Percentiles rank a stretch among this genome's conserved stretches.
Conservation (phyloP, 1,284 basidiomycete species). For the Papiliotrema nemorosa region DNA sequence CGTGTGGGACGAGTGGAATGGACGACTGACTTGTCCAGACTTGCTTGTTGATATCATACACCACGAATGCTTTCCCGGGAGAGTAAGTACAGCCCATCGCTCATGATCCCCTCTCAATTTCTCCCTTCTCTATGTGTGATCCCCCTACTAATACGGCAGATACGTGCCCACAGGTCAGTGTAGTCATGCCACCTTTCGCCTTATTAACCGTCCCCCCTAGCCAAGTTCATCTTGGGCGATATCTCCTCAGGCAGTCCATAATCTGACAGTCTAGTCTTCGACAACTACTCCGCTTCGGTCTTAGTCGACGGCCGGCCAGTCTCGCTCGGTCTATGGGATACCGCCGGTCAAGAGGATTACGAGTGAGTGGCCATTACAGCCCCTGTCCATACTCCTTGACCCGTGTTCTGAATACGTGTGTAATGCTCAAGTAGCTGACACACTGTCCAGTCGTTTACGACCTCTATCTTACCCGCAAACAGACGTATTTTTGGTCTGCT, state of each 20-base stretch:
- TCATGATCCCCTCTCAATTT: background rate
- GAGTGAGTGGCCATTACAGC: conserved; percentile 40
- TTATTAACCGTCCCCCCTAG: too few species aligned
- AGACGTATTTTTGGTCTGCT: conserved; percentile 98
- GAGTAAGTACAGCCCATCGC: conserved; percentile 30
- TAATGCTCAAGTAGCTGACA: background rate
- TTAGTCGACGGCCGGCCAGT: conserved; percentile 99
- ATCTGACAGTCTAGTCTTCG: conserved; percentile 32
- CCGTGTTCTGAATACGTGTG: background rate
- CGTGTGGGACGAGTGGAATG: too few species aligned
- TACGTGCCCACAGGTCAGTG: conserved; percentile 43
- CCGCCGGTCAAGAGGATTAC: conserved; percentile 81
- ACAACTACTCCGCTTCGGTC: conserved; percentile 60
- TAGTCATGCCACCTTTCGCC: background rate
- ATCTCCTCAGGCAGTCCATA: background rate
- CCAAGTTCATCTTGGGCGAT: too few species aligned
- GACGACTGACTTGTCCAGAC: conserved; percentile 27
- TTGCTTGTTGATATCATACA: conserved; percentile 49
- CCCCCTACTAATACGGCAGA: conserved; percentile 22
- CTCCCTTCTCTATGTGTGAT: background rate
- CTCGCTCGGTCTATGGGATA: conserved; percentile 53
- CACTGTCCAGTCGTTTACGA: conserved; percentile 72
- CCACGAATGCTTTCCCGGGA: conserved; percentile 49
- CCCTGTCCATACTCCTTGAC: too few species aligned
- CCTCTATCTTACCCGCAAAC: conserved; percentile 99